A percentile compares a stretch with the other conserved stretches of the same genome.
Evolutionary conservation across 495 filamentous ascomycete genomes (phyloP).

Genomic region (Talaromyces liani): DNA sequence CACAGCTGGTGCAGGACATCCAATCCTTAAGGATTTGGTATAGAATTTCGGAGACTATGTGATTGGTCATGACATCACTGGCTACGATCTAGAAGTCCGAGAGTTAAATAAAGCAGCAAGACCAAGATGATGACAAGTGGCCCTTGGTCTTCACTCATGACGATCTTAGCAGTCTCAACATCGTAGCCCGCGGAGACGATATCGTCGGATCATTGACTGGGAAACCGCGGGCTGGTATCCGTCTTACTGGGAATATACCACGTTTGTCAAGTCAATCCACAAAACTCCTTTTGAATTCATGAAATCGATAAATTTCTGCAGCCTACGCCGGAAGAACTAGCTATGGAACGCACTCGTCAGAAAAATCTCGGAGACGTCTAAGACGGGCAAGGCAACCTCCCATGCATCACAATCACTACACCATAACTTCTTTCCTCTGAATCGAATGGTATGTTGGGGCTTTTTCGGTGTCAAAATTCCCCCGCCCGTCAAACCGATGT

Average conservation of each 20-base stretch:
- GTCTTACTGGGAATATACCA: conserved; percentile 45
- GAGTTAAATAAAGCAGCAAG: no score
- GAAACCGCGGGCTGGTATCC: conserved; percentile 45
- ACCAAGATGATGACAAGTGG: background rate
- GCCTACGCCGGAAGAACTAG: conserved; percentile 35
- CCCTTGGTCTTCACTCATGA: background rate
- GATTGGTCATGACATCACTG: no score
- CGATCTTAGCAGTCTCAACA: conserved; percentile 36
- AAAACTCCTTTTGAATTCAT: conserved; percentile 36
- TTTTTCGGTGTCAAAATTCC: no score
- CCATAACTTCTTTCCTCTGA: no score
- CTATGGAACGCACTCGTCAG: conserved; percentile 39
- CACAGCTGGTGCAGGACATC: no score
- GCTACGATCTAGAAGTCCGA: no score
- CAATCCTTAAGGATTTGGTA: no score
- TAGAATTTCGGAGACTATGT: no score
- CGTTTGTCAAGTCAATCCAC: conserved; percentile 41
- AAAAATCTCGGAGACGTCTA: conserved; percentile 8
- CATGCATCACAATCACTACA: no score
- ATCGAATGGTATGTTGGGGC: no score
- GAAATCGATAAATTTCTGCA: conserved; percentile 44
- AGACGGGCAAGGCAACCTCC: no score
- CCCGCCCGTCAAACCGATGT: no score
- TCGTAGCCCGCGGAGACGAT: conserved; percentile 28
- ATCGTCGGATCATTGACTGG: conserved; percentile 46